A percentile compares a stretch with the other conserved stretches of the same genome.
Evolutionary conservation across 2,329 filamentous ascomycete genomes (phyloP).

Genomic region (Thermochaetoides dissita): DNA sequence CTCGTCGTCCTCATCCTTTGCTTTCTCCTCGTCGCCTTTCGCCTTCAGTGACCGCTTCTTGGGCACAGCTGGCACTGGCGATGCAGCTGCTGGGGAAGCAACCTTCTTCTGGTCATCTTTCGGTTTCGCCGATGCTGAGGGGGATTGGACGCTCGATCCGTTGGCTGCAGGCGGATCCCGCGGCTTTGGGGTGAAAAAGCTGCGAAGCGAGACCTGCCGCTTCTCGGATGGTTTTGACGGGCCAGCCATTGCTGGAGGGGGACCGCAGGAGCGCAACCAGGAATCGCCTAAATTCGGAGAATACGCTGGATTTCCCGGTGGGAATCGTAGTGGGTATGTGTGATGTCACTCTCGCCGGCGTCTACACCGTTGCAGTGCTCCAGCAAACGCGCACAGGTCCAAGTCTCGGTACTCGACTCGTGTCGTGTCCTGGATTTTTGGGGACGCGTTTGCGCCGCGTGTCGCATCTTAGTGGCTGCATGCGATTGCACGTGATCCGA

Average conservation of each 20-base stretch:
- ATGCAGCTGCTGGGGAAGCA: conserved; percentile 19
- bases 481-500: too few species aligned
- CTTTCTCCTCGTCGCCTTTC: conserved; percentile 30
- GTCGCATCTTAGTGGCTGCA: neutral
- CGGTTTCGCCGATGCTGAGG: conserved; percentile 12
- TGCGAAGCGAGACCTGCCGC: conserved; percentile 72
- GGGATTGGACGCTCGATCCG: conserved; percentile 22
- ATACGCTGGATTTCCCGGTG: neutral
- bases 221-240: conserved; percentile 33
- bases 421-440: neutral
- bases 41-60: conserved; percentile 40
- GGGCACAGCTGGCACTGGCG: conserved; percentile 14
- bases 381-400: conserved; percentile 3
- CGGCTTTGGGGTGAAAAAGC: conserved; percentile 57
- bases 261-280: too few species aligned
- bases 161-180: conserved; percentile 27
- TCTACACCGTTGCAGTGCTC: too few species aligned
- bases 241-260: conserved; percentile 21
- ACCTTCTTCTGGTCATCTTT: neutral
- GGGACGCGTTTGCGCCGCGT: conserved; percentile 8
- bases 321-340: neutral
- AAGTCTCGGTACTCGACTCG: neutral
- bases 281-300: too few species aligned
- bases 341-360: conserved; percentile 8
- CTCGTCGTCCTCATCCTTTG: conserved; percentile 10